Percentiles rank a stretch among this genome's conserved stretches.
phyloP scores from a whole-genome alignment of 805 yeast genomes.

The Pichia pseudocactophila region DNA sequence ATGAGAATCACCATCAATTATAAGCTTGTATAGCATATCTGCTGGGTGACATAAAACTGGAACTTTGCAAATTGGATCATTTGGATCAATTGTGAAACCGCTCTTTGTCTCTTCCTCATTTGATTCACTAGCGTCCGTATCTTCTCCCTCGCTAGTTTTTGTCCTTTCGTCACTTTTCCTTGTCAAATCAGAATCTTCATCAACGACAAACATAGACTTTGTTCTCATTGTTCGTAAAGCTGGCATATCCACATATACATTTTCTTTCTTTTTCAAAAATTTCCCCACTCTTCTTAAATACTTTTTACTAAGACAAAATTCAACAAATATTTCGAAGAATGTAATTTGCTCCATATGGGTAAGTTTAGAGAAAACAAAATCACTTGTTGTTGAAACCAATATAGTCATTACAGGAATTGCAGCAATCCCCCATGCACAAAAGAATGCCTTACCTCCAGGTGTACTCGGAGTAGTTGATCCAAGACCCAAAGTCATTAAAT shows the following conservation, averaged over 20 bases:
- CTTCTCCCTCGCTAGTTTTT: neutral
- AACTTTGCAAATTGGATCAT: slow-evolving; percentile 1
- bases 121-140: neutral
- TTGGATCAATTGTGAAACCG: neutral
- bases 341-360: slow-evolving; percentile 14
- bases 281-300: slow-evolving; percentile 5
- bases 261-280: slow-evolving; percentile 3
- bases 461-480: slow-evolving; percentile 64
- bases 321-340: slow-evolving; percentile 12
- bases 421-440: slow-evolving; percentile 69
- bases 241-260: neutral
- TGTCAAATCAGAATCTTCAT: too few species aligned
- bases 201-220: neutral
- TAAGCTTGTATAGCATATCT: slow-evolving; percentile 15
- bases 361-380: slow-evolving; percentile 34
- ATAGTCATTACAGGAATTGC: slow-evolving; percentile 88
- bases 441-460: slow-evolving; percentile 62
- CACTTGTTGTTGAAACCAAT: slow-evolving; percentile 64
- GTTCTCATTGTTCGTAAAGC: neutral
- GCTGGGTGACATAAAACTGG: slow-evolving; percentile 17
- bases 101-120: neutral
- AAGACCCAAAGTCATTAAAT: slow-evolving; percentile 77
- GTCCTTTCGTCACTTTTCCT: neutral
- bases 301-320: slow-evolving; percentile 8
- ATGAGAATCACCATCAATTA: slow-evolving; percentile 14